These are phyloP conservation scores for Pseudocercospora eumusae DNA, from an alignment of 2,329 filamentous ascomycete species.

Conservation along the genomic window DNA sequence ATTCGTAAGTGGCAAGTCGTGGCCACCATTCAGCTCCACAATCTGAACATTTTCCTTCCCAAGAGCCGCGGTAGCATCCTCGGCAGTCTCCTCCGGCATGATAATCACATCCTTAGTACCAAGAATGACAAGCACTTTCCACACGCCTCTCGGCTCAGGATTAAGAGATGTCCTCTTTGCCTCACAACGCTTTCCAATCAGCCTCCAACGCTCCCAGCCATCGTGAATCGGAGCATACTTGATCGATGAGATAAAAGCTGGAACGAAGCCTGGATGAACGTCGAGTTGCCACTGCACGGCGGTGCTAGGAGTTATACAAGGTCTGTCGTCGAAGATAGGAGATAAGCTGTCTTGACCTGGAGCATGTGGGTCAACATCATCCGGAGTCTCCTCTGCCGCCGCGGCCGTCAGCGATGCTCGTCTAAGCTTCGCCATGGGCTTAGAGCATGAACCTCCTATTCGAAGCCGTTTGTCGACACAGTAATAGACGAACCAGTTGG, in stretches of 20 bases:
- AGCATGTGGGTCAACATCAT: constrained; percentile 26
- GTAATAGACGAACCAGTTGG: constrained; percentile 57
- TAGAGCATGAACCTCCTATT: constrained; percentile 39
- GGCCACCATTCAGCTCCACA: constrained; percentile 62
- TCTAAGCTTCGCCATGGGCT: constrained; percentile 14
- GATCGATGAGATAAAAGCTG: constrained; percentile 70
- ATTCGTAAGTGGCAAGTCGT: constrained; percentile 68
- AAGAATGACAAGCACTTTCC: constrained; percentile 64
- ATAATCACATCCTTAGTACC: constrained; percentile 69
- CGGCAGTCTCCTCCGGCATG: constrained; percentile 62
- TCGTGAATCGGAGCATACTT: constrained; percentile 68
- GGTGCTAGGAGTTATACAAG: constrained; percentile 59
- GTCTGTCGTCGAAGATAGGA: constrained; percentile 54
- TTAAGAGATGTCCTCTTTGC: constrained; percentile 41
- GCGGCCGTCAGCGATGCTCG: constrained; percentile 12
- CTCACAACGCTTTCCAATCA: constrained; percentile 55
- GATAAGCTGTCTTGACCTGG: constrained; percentile 29
- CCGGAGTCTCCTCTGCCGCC: constrained; percentile 31
- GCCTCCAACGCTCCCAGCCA: constrained; percentile 63
- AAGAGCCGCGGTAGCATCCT: constrained; percentile 61
- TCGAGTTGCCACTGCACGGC: constrained; percentile 71
- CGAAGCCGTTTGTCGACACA: constrained; percentile 46
- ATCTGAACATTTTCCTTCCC: constrained; percentile 61
- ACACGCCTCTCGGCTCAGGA: constrained; percentile 40
- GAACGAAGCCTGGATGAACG: constrained; percentile 66